Conservation (phyloP, 2,329 filamentous ascomycete species). For the Cytospora leucostoma region DNA sequence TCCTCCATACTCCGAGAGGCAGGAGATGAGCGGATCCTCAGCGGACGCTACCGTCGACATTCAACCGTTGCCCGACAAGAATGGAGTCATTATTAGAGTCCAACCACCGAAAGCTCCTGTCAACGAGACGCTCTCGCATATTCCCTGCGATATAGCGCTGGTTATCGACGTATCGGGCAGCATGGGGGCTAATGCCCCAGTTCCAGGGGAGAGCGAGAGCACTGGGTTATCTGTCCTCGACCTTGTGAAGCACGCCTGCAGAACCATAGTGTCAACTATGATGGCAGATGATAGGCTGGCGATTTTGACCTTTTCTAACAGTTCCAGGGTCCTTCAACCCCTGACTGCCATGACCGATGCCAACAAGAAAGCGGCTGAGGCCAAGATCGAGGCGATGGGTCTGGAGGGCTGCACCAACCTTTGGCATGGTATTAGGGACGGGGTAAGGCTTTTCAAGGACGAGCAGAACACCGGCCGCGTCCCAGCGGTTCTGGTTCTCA, state of each 20-base stretch:
- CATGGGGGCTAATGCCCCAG: constrained; percentile 52
- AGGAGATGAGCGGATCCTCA: neutral
- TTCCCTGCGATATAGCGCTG: constrained; percentile 61
- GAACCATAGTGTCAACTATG: constrained; percentile 57
- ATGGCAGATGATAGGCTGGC: constrained; percentile 56
- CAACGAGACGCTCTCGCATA: constrained; percentile 37
- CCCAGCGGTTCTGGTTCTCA: constrained; percentile 55
- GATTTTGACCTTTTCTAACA: constrained; percentile 55
- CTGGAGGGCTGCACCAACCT: constrained; percentile 51
- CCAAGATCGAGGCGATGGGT: constrained; percentile 46
- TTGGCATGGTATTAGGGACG: constrained; percentile 58
- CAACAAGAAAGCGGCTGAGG: constrained; percentile 47
- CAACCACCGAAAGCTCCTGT: constrained; percentile 44
- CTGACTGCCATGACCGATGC: constrained; percentile 49
- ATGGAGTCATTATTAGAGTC: constrained; percentile 50
- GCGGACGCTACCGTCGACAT: constrained; percentile 34
- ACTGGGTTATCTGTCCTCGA: constrained; percentile 58
- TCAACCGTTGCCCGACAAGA: constrained; percentile 41
- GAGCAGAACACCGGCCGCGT: constrained; percentile 41
- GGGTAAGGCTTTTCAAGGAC: constrained; percentile 49
- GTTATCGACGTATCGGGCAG: constrained; percentile 63
- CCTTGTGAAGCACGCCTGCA: constrained; percentile 60
- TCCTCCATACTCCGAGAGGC: constrained; percentile 8
- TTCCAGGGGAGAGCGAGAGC: constrained; percentile 46
- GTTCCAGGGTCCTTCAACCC: constrained; percentile 46